Base-by-base conservation (phyloP, 2,329 filamentous ascomycete genomes). In the Mollisia scopiformis region DNA sequence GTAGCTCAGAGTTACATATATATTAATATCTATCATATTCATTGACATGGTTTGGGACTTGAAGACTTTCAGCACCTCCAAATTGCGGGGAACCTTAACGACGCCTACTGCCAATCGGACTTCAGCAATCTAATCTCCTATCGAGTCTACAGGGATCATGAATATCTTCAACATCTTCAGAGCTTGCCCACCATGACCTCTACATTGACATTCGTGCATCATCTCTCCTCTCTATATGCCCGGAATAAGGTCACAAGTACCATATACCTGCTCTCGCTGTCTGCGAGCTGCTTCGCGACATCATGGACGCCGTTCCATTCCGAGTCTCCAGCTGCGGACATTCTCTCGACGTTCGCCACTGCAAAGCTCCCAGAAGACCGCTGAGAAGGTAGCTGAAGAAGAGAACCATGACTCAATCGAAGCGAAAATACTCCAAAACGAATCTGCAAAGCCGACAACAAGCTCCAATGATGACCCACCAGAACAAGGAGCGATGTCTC, bases 401-500 rank as follows among this genome's bases (percentile, higher is more conserved):
- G 57, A 64, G 25, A 55, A 58, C 27, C 16, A 55, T 3, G 19
- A 55, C 27, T 59, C 61, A 37, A 62, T 64, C 39, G 62, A 69
- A 55, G 35, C 54, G 16, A 54, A 64, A 39, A 66, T 55, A 27
- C n/a, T 57, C 8, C 31, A 59, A 2, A 27, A 62, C 51, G 14
- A 25, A 7, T 10, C 58, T 0, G 55, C 55, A 30, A 33, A 6
- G 13, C 41, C 61, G 21, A 55, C 51, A 13, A 16, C 28, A 14
- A 5, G 49, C 31, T 13, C 50, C 8, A 52, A 57, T 30, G 58
- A 65, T 57, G 51, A 37, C 28, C 52, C 59, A 55, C 27, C 52
- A 35, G 64, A 71, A 57, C 66, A 62, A 62, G 73, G 72, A 27
- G 71, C 72, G 3, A 80, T 88, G 81, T 76, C 83, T 8, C 80